phyloP scores from a whole-genome alignment of 495 filamentous ascomycete genomes.

The Penicillium antarcticum region DNA sequence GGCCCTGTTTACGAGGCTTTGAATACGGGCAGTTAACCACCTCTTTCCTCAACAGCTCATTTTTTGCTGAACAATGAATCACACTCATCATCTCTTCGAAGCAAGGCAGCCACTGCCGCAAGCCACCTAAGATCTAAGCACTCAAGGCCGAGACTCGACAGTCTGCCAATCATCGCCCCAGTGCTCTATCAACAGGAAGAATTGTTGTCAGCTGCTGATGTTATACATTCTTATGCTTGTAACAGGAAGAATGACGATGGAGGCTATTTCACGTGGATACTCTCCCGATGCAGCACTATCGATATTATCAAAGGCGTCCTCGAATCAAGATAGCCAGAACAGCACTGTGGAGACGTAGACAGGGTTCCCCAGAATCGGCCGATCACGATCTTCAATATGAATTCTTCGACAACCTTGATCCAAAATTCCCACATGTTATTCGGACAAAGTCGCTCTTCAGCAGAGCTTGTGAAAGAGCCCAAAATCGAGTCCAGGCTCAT shows the following conservation, averaged over 20 bases:
- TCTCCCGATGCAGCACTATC: background rate
- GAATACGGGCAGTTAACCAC: too few relatives aligned
- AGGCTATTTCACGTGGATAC: background rate
- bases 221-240: too few relatives aligned
- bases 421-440: background rate
- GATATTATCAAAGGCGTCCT: background rate
- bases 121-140: too few relatives aligned
- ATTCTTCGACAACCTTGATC: too few relatives aligned
- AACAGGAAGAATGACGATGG: too few relatives aligned
- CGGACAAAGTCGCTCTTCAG: background rate
- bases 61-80: too few relatives aligned
- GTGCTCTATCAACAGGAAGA: too few relatives aligned
- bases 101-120: too few relatives aligned
- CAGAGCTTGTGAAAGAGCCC: background rate
- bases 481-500: background rate
- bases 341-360: background rate
- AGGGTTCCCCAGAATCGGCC: background rate
- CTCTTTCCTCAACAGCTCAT: too few relatives aligned
- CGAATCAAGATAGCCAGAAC: background rate
- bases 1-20: too few relatives aligned
- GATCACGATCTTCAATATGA: slow-evolving; percentile 1
- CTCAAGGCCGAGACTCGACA: background rate
- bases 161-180: background rate
- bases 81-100: too few relatives aligned
- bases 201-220: too few relatives aligned